Base-by-base conservation (phyloP, 1,284 basidiomycete genomes). In the Cryptococcus sp. region DNA sequence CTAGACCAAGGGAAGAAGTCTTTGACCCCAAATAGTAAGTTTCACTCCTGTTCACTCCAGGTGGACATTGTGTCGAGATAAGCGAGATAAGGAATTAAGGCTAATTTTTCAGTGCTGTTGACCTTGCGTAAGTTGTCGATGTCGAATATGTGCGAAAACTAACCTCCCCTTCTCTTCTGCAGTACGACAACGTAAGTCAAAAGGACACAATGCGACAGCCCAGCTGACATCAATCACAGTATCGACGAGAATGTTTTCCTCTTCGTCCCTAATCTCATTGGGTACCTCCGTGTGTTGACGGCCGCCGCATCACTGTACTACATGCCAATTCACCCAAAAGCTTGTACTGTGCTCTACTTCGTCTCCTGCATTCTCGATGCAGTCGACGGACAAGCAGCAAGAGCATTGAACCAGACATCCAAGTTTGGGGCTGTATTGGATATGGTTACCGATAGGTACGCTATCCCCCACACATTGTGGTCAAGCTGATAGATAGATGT, bases 381-480 rank as follows among this genome's bases (percentile, higher is more conserved):
- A 16, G 87, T 93, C 44, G 96, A 99, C 66, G 96, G 96, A 2
- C 85, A 87, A 70, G 93, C 88, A 4, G 96, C 96, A n/a, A 82
- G 96, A 52, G 83, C 83, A 2, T 77, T 97, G 32, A 85, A 85
- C 7, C 94, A 99, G 76, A 85, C 89, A 18, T 91, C 88, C 54
- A 94, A 94, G 77, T 98, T 98, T 74, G 96, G 96, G 37, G 93
- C 92, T 3, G 94, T 98, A 37, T 78, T 99, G 64, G 96, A 99
- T 76, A 99, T 99, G 96, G 94, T 99, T 50, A 98, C 96, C n/a
- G 94, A 99, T 75, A 81, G 94, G 89, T 94, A 58, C 61, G 80
- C 76, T 50, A n/a, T 19, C 23, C 16, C 18, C 16, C 21, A 7
- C 32, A 16, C 13, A 13, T n/a, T 41, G 3, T 16, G 32, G 34